Evolutionary conservation across 176 grass and related monocot species (phyloP), one percentile per base, ranked within the genome.

Genomic region (Oryza nivara): DNA sequence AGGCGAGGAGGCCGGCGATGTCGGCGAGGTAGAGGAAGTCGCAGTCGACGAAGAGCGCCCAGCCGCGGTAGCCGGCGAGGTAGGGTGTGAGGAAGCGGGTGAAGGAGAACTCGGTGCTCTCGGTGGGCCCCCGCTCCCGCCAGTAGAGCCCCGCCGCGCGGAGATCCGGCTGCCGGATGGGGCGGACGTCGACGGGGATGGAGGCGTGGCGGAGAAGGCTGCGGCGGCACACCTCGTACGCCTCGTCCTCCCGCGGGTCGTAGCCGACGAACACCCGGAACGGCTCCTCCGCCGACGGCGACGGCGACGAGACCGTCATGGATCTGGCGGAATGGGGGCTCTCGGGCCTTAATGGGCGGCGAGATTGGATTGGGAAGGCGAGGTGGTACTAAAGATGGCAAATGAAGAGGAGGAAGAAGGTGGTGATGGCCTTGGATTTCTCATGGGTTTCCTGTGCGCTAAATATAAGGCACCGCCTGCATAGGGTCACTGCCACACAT

Each of bases 61-160:
- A 97, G 80, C 94, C 94, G 47, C 70, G 72, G 86, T 80, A 97
- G 0, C 83, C 90, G 0, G 92, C 80, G 65, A 97, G 92, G 77
- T 71, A 83, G 0, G 94, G 92, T 40, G 94, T 97, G 77, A 97
- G 92, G 84, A 97, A 97, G 63, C 94, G 94, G 23, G 94, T 92
- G 90, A 97, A 97, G 73, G 94, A 97, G 92, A 97, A 97, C 84
- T 97, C 94, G 19, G 94, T 97, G 76, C 90, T 92, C 88, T 97
- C 94, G 2, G 85, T 97, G 68, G 81, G 94, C 0, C 80, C 88
- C 3, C 94, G 90, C 34, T 75, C 80, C 19, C 92, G 94, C 81
- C 83, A 83, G 90, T 94, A 97, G 1, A 94, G 86, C 20, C 88
- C 86, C 22, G 89, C 64, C 0, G 88, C 74, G 28, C 94, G 94